Base-by-base conservation (phyloP, 1,284 basidiomycete genomes). In the Clitocybe nebularis region DNA sequence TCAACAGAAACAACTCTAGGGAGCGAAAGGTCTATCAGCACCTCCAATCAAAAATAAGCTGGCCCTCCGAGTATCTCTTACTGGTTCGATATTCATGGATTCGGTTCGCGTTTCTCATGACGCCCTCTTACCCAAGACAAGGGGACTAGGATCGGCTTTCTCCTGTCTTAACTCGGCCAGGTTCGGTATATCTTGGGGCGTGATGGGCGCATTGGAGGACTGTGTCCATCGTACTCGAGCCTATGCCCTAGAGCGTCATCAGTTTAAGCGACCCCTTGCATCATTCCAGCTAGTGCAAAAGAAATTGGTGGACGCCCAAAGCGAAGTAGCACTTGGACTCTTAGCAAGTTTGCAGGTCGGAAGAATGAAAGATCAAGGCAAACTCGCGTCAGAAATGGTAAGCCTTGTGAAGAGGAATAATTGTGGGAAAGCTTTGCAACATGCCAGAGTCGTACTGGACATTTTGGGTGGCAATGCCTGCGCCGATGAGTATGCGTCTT, bases 231-330 rank as follows among this genome's bases (percentile, higher is more conserved):
- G 81, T 38, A 80, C 94, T 0, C 77, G 89, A 20, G 77, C 77
- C 20, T 98, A 99, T 60, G 89, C 91, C 1, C 77, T 97, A 17
- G 92, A 97, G 59, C 76, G 92, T 38, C 77, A 85, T 33, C 94
- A 98, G 65, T 98, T 98, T 70, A 73, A 80, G 25, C 81, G 88
- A 24, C 93, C 93, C 0, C 74, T 98, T 3, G 93, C 91, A 1
- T 89, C 87, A 2, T 99, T 96, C 80, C 94, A 99, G 65, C 80
- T 94, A 14, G 78, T 98, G 16, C 95, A 98, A 66, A 95, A 95
- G 78, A 99, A 98, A 67, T 75, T 99, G 13, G 92, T 88, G 1
- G 93, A 97, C 53, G 94, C 94, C 10, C 83, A 89, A 51, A 90
- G 86, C 1, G 92, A 95, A 56, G 79, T 83, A 8, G 78, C 84